A percentile compares a stretch with the other conserved stretches of the same genome.
phyloP scores from a whole-genome alignment of 148 eudicot species.

The Beta vulgaris region DNA sequence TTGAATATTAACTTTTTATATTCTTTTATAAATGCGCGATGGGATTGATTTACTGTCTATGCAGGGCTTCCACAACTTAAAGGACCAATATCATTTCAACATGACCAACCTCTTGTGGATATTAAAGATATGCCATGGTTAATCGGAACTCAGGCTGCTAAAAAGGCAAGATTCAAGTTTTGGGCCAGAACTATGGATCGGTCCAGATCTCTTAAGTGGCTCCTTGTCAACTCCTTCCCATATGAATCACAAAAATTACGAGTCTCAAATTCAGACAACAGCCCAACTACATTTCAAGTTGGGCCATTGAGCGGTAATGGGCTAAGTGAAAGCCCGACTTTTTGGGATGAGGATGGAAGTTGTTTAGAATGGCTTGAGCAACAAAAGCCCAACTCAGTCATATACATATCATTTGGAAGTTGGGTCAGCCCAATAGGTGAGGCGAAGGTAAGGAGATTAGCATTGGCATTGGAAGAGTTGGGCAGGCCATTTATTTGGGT shows the following conservation, averaged over 20 bases:
- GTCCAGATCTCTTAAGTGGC: conserved; percentile 30
- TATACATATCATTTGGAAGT: conserved; percentile 82
- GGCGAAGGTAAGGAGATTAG: conserved; percentile 45
- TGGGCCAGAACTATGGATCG: conserved; percentile 38
- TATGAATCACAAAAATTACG: conserved; percentile 26
- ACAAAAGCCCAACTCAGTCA: conserved; percentile 49
- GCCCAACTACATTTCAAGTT: conserved; percentile 36
- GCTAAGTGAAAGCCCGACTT: conserved; percentile 22
- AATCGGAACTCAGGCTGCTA: conserved; percentile 32
- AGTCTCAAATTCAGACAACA: neutral
- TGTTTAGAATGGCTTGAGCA: conserved; percentile 62
- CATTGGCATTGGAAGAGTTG: conserved; percentile 53
- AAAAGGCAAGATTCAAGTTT: conserved; percentile 38
- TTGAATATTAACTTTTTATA: too few species aligned
- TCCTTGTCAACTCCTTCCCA: conserved; percentile 49
- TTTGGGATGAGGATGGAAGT: conserved; percentile 60
- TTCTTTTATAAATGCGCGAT: too few species aligned
- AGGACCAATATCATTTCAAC: conserved; percentile 27
- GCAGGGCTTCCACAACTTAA: conserved; percentile 48
- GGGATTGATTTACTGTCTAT: too few species aligned
- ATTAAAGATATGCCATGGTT: conserved; percentile 41
- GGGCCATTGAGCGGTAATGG: conserved; percentile 32
- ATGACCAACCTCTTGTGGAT: conserved; percentile 18
- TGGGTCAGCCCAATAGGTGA: conserved; percentile 84
- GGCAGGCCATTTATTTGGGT: conserved; percentile 73